These are phyloP conservation scores for Dentipellis fragilis DNA, from an alignment of 768 basidiomycete species.

Conservation along the genomic window DNA sequence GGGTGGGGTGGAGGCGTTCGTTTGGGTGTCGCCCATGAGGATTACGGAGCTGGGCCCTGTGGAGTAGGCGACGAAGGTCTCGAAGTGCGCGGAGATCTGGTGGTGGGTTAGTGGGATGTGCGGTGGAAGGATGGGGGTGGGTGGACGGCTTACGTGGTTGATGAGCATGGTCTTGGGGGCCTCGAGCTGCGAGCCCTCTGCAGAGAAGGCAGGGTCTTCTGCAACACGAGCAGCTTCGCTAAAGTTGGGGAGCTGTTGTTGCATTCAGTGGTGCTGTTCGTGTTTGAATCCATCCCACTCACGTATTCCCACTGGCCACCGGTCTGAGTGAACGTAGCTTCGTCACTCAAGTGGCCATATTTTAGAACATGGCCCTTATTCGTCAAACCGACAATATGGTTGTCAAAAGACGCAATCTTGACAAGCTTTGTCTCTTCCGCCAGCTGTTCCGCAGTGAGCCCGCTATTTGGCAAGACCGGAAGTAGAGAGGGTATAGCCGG, in stretches of 20 bases:
- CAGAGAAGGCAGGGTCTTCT: slow-evolving; percentile 33
- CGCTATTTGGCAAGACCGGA: slow-evolving; percentile 34
- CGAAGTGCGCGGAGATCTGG: slow-evolving; percentile 79
- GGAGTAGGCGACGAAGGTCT: slow-evolving; percentile 75
- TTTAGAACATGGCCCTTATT: slow-evolving; percentile 70
- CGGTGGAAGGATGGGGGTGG: background rate
- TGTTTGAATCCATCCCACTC: slow-evolving; percentile 14
- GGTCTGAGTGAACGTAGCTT: slow-evolving; percentile 20
- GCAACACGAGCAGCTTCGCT: slow-evolving; percentile 49
- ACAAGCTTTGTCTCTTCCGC: slow-evolving; percentile 39
- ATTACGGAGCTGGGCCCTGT: slow-evolving; percentile 62
- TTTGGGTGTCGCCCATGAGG: slow-evolving; percentile 54
- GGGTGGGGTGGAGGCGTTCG: slow-evolving; percentile 35
- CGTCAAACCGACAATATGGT: slow-evolving; percentile 69
- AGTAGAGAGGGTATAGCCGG: slow-evolving; percentile 56
- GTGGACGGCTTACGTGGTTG: slow-evolving; percentile 51
- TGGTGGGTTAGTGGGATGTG: slow-evolving; percentile 7
- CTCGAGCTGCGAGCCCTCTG: slow-evolving; percentile 16
- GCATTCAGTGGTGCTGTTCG: background rate
- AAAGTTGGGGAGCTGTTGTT: slow-evolving; percentile 59
- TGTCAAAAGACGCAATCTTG: slow-evolving; percentile 74
- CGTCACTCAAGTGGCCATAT: slow-evolving; percentile 37
- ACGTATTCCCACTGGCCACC: slow-evolving; percentile 65
- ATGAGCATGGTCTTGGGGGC: slow-evolving; percentile 46
- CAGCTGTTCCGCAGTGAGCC: slow-evolving; percentile 14